Conservation (phyloP, 768 basidiomycete species). For the Pleurotus ostreatus region DNA sequence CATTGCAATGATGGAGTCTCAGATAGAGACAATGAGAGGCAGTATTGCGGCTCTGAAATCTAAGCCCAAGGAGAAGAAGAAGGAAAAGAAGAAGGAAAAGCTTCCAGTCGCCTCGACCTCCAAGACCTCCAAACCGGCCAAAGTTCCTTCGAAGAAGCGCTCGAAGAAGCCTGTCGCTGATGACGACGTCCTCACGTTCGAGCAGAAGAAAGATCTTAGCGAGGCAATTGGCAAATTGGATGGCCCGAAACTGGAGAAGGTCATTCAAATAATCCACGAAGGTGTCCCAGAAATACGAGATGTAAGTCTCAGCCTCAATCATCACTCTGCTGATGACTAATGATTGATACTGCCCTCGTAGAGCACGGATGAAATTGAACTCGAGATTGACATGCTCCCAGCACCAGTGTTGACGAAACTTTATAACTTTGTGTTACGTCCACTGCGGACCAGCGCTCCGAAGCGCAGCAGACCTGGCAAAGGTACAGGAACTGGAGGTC, state of each 20-base stretch:
- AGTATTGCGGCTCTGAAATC: slow-evolving; percentile 63
- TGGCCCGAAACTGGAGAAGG: slow-evolving; percentile 78
- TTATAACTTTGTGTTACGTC: slow-evolving; percentile 92
- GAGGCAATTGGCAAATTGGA: slow-evolving; percentile 89
- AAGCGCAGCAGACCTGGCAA: slow-evolving; percentile 67
- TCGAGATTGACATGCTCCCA: slow-evolving; percentile 93
- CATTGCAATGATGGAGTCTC: slow-evolving; percentile 74
- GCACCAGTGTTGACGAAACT: slow-evolving; percentile 84
- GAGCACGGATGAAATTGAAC: slow-evolving; percentile 97
- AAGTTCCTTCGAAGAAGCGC: slow-evolving; percentile 53
- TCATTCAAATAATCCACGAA: slow-evolving; percentile 93
- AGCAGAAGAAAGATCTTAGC: slow-evolving; percentile 98
- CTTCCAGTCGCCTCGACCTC: slow-evolving; percentile 59
- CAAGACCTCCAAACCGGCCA: slow-evolving; percentile 52
- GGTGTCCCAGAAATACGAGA: slow-evolving; percentile 91
- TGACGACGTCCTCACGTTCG: slow-evolving; percentile 84
- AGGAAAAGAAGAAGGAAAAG: slow-evolving; percentile 64
- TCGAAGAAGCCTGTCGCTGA: slow-evolving; percentile 66
- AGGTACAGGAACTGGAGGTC: slow-evolving; percentile 82
- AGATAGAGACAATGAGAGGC: slow-evolving; percentile 74
- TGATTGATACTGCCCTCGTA: slow-evolving; percentile 23
- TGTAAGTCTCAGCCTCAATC: slow-evolving; percentile 46
- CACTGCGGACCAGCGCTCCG: slow-evolving; percentile 61
- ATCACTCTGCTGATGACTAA: slow-evolving; percentile 10
- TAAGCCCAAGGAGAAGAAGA: slow-evolving; percentile 58